Base-by-base conservation (phyloP, 139 green algal genomes). In the Nannochloris sp. region DNA sequence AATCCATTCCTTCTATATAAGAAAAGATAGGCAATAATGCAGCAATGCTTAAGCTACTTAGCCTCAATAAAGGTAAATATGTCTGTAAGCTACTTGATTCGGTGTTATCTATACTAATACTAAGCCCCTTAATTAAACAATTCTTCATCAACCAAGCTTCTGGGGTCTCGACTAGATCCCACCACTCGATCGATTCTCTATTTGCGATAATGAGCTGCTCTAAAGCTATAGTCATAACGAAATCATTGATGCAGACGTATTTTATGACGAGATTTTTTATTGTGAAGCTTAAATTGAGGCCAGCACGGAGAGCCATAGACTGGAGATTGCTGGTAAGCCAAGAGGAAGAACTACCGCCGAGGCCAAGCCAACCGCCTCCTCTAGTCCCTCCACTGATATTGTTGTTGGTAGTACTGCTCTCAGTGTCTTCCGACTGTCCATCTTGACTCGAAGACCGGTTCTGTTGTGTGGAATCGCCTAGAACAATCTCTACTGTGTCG, bases 211-310 rank as follows among this genome's bases (percentile, higher is more conserved):
- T 60, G 30, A 81, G 38, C 10, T 60, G 53, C 19, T 75, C 34
- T n/a, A 76, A 73, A 19, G 65, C 72, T 30, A 73, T n/a, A 0
- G 60, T 70, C 4, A 71, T 61, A 23, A 61, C 58, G 58, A 23
- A 73, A 33, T 51, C 54, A 14, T 33, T 42, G n/a, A 42, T 42
- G 46, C 44, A 30, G 48, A 60, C 23, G 9, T 61, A 74, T 46
- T 82, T 84, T 32, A 68, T 39, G 6, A 83, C 67, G 23, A 83
- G 33, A 47, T 85, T 85, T 51, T 45, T 75, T 13, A 85, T 30
- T 46, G 37, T 59, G 10, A 83, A 38, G 13, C 44, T 61, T 5
- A 81, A 27, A n/a, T 85, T 78, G 14, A 76, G 54, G 0, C 79
- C 67, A 1, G 78, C 67, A 6, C 65, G 59, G 57, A 80, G 62